A percentile compares a stretch with the other conserved stretches of the same genome.
Conservation (phyloP, 371 early-diverging fungal species). For the Rhizopus stolonifer region DNA sequence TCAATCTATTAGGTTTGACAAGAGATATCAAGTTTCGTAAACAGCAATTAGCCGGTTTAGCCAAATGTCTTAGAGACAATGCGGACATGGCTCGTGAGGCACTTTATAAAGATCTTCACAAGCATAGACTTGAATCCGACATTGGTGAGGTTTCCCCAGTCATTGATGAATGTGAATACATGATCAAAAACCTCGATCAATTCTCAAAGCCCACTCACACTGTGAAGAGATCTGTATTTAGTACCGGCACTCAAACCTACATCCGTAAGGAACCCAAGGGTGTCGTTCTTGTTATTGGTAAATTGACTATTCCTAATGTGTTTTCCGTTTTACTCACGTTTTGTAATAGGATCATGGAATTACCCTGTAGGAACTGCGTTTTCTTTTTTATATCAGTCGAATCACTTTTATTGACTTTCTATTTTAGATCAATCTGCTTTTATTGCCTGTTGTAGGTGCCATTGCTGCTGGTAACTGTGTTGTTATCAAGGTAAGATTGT, state of each 20-base stretch:
- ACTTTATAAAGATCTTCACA: slow-evolving; percentile 68
- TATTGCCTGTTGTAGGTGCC: slow-evolving; percentile 82
- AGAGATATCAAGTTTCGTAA: slow-evolving; percentile 65
- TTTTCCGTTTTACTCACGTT: too few relatives aligned
- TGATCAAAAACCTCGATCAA: slow-evolving; percentile 44
- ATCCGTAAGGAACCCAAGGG: slow-evolving; percentile 76
- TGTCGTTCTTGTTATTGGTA: slow-evolving; percentile 69
- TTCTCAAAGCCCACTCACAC: slow-evolving; percentile 30
- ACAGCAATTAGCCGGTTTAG: slow-evolving; percentile 70
- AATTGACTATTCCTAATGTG: not conserved
- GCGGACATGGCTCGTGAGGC: slow-evolving; percentile 61
- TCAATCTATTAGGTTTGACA: slow-evolving; percentile 44
- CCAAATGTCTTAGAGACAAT: slow-evolving; percentile 68
- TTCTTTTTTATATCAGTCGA: not conserved
- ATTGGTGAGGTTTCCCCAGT: slow-evolving; percentile 62
- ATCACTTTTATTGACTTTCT: not conserved
- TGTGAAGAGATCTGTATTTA: slow-evolving; percentile 33
- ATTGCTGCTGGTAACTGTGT: slow-evolving; percentile 91
- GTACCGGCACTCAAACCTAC: slow-evolving; percentile 40
- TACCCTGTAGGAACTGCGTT: slow-evolving; percentile 67
- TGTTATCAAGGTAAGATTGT: slow-evolving; percentile 73
- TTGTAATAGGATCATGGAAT: slow-evolving; percentile 78
- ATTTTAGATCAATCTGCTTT: slow-evolving; percentile 52
- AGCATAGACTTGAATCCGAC: slow-evolving; percentile 50
- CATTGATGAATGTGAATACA: slow-evolving; percentile 69